Base-by-base conservation (phyloP, 371 early-diverging fungal genomes). In the Mycotypha africana region DNA sequence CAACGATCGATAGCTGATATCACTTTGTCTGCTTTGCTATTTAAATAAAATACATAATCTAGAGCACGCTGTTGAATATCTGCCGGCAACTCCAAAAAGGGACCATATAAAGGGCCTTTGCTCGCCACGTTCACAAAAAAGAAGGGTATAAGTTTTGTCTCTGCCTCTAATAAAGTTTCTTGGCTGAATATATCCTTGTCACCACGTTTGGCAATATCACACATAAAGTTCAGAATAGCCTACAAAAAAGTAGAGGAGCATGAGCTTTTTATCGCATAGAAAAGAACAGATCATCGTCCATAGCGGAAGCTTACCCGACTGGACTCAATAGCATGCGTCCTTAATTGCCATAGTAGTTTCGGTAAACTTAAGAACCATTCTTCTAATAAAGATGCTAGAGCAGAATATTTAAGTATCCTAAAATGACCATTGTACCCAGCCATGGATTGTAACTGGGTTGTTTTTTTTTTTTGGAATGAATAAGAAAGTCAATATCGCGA, bases 261-360 rank as follows among this genome's bases (percentile, higher is more conserved):
- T n/a, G n/a, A n/a, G n/a, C n/a, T n/a, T n/a, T n/a, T n/a, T n/a
- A n/a, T n/a, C 22, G 17, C 50, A 15, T n/a, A n/a, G n/a, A n/a
- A n/a, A n/a, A n/a, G n/a, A n/a, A n/a, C n/a, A n/a, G n/a, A n/a
- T n/a, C n/a, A n/a, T n/a, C n/a, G n/a, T n/a, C n/a, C n/a, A n/a
- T n/a, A n/a, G n/a, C n/a, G n/a, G n/a, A n/a, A n/a, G 24, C 56
- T 47, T 49, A 75, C 74, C 45, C 63, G 38, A 12, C 63, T 78
- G 4, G 77, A 74, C 45, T 77, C 76, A 26, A 68, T 26, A 38
- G 67, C 57, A 38, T 61, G 63, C 1, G 65, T 40, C 20, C 70
- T 74, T 2, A 81, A 42, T 32, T 81, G 72, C 76, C 77, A 79
- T 19, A 82, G 39, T 22, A 72, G 42, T 47, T 76, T 78, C 16